phyloP scores from a whole-genome alignment of 371 early-diverging fungal genomes.

The Mucor plumbeus region DNA sequence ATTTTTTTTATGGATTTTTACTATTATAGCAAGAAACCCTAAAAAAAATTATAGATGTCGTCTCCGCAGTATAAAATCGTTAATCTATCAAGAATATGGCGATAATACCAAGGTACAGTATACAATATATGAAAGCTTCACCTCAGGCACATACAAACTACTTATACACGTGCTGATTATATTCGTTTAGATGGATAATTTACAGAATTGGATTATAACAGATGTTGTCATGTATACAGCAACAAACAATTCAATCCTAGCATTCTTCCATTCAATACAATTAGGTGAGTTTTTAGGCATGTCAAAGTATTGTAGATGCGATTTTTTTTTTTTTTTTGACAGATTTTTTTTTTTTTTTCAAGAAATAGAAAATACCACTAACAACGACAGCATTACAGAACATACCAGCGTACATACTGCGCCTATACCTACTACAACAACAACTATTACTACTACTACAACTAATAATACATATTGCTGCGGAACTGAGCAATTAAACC shows the following conservation, averaged over 20 bases:
- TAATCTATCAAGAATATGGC: conserved; percentile 9
- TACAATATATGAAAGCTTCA: too few relatives aligned
- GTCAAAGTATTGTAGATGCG: not conserved
- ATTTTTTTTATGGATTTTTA: not conserved
- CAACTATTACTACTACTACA: not conserved
- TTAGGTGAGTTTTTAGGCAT: conserved; percentile 3
- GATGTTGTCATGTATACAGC: conserved; percentile 65
- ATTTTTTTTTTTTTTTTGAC: not conserved
- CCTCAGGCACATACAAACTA: not conserved
- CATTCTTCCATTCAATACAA: conserved; percentile 54
- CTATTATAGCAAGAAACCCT: not conserved
- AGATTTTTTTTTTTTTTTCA: conserved; percentile 1
- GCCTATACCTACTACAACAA: not conserved
- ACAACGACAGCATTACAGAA: not conserved
- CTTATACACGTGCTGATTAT: conserved; percentile 1
- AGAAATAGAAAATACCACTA: conserved; percentile 1
- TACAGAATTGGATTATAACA: conserved; percentile 47
- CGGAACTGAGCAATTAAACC: conserved; percentile 9
- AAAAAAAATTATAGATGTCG: conserved; percentile 16
- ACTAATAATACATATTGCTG: conserved; percentile 11
- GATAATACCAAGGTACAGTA: conserved; percentile 2
- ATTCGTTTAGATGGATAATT: not conserved
- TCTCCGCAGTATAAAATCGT: conserved; percentile 11
- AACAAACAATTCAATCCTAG: conserved; percentile 54
- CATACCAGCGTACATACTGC: not conserved